Percentiles rank a stretch among this genome's conserved stretches.
These are phyloP conservation scores for Microthlaspi erraticum DNA, from an alignment of 345 rosid genomes.

Conservation along the genomic window DNA sequence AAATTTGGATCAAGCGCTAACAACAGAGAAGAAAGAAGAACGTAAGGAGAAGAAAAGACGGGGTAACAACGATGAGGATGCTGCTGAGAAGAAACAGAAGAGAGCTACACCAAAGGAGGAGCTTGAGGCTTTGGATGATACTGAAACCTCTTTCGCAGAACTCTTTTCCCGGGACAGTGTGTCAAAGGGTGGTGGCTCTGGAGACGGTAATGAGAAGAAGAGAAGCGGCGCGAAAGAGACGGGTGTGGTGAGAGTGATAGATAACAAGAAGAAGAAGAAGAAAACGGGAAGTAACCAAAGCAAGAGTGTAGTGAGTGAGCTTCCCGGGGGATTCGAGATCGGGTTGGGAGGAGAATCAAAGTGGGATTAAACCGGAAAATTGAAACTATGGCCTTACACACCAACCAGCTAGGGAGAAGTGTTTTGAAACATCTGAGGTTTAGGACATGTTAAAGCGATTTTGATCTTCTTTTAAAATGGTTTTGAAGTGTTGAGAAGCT, in stretches of 20 bases:
- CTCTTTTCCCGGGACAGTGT: slow-evolving; percentile 46
- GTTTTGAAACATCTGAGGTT: background rate
- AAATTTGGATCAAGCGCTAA: slow-evolving; percentile 5
- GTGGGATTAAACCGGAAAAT: slow-evolving; percentile 52
- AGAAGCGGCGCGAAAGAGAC: slow-evolving; percentile 38
- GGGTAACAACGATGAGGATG: slow-evolving; percentile 22
- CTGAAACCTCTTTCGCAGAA: slow-evolving; percentile 66
- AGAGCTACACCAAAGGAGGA: slow-evolving; percentile 43
- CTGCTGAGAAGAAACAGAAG: slow-evolving; percentile 44
- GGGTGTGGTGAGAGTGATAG: slow-evolving; percentile 40
- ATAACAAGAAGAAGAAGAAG: slow-evolving; percentile 58
- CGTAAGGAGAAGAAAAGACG: slow-evolving; percentile 18
- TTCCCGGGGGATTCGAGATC: slow-evolving; percentile 53
- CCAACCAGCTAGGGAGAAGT: background rate
- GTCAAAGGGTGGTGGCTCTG: slow-evolving; percentile 30
- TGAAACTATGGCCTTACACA: slow-evolving; percentile 24
- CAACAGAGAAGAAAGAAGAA: slow-evolving; percentile 8
- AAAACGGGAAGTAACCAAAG: slow-evolving; percentile 39
- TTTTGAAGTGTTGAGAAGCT: slow-evolving; percentile 20
- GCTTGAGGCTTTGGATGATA: slow-evolving; percentile 64
- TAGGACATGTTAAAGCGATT: background rate
- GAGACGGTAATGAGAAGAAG: slow-evolving; percentile 35
- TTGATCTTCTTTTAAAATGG: background rate
- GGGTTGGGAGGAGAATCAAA: slow-evolving; percentile 86
- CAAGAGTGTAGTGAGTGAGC: slow-evolving; percentile 36